Evolutionary conservation across 768 basidiomycete species (phyloP).

Genomic region (Boletus rubescentipes): DNA sequence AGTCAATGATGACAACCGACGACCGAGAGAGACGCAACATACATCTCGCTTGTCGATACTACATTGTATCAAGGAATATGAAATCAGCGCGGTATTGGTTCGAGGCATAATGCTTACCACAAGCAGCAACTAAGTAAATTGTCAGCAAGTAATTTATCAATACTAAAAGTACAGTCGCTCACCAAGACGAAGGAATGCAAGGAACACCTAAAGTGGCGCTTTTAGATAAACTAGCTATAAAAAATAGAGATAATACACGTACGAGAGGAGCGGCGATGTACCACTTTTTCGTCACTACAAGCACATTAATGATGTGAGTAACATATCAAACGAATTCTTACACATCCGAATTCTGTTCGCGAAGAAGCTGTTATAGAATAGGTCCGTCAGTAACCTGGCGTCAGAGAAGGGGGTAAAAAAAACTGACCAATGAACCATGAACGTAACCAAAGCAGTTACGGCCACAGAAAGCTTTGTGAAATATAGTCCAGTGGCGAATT

Average conservation of each 20-base stretch:
- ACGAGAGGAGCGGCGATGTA: slow-evolving; percentile 32
- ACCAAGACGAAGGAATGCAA: slow-evolving; percentile 35
- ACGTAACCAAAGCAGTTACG: slow-evolving; percentile 30
- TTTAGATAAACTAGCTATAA: neutral
- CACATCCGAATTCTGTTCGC: slow-evolving; percentile 35
- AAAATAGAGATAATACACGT: neutral
- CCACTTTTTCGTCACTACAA: slow-evolving; percentile 33
- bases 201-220: slow-evolving; percentile 19
- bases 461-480: slow-evolving; percentile 32
- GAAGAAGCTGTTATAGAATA: slow-evolving; percentile 24
- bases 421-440: slow-evolving; percentile 34
- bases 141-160: slow-evolving; percentile 3
- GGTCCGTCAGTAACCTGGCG: neutral
- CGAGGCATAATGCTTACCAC: slow-evolving; percentile 17
- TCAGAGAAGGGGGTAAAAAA: neutral
- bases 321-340: slow-evolving; percentile 8
- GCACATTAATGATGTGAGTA: neutral
- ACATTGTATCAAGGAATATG: neutral
- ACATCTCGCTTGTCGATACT: slow-evolving; percentile 37
- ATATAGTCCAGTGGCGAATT: neutral
- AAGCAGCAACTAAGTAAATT: slow-evolving; percentile 26
- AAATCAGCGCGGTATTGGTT: neutral
- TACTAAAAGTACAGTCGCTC: slow-evolving; percentile 6
- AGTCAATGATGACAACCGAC: fast-evolving
- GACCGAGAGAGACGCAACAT: neutral